Evolutionary conservation across 108 stramenopile species (phyloP).

Genomic region (Ochromonas danica): DNA sequence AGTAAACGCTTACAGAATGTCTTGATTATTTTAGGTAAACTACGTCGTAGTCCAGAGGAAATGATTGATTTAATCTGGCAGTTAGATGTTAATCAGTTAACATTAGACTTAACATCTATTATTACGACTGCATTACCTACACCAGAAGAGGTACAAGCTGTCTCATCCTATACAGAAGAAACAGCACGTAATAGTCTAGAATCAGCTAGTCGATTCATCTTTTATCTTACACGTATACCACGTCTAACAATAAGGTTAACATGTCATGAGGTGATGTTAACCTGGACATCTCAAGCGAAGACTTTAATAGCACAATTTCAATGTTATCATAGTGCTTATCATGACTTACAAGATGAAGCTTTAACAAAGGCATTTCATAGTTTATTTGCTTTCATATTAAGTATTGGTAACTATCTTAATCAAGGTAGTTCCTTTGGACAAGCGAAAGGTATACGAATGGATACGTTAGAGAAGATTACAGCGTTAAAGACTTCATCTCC

Average conservation of each 20-base stretch:
- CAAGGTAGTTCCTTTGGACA: too few relatives aligned
- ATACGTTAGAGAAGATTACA: too few relatives aligned
- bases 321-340: too few relatives aligned
- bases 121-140: background rate
- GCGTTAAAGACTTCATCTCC: too few relatives aligned
- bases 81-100: background rate
- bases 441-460: too few relatives aligned
- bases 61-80: background rate
- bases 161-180: background rate
- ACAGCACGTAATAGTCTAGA: background rate
- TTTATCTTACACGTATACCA: background rate
- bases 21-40: constrained; percentile 13
- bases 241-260: background rate
- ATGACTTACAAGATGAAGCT: too few relatives aligned
- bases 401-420: too few relatives aligned
- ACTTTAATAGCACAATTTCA: too few relatives aligned
- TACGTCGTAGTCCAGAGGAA: background rate
- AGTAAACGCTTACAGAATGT: constrained; percentile 25
- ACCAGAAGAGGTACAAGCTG: background rate
- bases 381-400: too few relatives aligned
- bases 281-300: too few relatives aligned
- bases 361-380: too few relatives aligned
- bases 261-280: background rate
- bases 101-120: background rate
- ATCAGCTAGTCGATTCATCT: background rate